Conservation (phyloP, 805 yeast genomes). For the Zygoascus biomembranicola region DNA sequence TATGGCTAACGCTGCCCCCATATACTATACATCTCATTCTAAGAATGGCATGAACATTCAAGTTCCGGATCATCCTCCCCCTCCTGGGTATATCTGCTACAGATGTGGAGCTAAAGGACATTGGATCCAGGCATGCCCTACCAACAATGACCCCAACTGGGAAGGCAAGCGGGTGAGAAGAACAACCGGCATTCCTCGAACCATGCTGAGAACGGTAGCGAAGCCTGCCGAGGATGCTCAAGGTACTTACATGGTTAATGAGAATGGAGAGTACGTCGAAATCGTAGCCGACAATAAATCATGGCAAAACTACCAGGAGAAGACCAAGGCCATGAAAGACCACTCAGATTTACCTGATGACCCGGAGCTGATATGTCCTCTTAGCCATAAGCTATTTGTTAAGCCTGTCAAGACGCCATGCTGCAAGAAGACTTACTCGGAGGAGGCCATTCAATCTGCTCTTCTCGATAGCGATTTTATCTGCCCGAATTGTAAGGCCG, state of each 20-base stretch:
- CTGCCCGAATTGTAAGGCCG: conserved; percentile 78
- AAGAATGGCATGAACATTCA: conserved; percentile 28
- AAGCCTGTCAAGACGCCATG: conserved; percentile 82
- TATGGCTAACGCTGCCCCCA: conserved; percentile 77
- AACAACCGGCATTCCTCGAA: conserved; percentile 96
- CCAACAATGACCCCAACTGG: conserved; percentile 84
- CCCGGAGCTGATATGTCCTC: conserved; percentile 60
- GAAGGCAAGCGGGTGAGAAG: conserved; percentile 86
- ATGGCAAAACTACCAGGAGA: conserved; percentile 81
- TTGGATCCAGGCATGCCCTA: conserved; percentile 95
- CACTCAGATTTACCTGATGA: conserved; percentile 47
- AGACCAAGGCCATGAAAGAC: conserved; percentile 34
- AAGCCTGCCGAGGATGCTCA: conserved; percentile 60
- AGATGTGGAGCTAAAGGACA: conserved; percentile 95
- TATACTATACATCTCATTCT: conserved; percentile 37
- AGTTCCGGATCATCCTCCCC: conserved; percentile 66
- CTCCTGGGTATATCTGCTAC: conserved; percentile 93
- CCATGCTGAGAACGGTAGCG: conserved; percentile 78
- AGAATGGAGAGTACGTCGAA: conserved; percentile 89
- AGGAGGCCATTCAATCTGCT: conserved; percentile 52
- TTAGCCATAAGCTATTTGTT: conserved; percentile 51
- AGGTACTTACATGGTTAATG: conserved; percentile 71
- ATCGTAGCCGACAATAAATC: conserved; percentile 92
- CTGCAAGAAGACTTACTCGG: conserved; percentile 52
- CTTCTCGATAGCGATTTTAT: conserved; percentile 77